Evolutionary conservation across 345 rosid genomes (phyloP), one percentile per base, ranked within the genome.

Genomic region (Linum trigynum): DNA sequence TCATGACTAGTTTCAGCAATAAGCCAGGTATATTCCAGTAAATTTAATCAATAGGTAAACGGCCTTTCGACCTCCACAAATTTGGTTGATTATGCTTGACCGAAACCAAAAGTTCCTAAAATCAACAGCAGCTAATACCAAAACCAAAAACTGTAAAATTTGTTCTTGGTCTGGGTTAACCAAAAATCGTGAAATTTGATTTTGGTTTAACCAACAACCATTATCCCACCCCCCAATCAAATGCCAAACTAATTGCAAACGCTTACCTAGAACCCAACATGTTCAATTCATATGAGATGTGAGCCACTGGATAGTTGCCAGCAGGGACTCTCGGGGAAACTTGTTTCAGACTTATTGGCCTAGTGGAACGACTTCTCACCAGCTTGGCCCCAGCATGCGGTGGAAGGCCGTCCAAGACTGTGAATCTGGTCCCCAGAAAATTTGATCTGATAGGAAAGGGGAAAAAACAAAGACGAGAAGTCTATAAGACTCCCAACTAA

Each of bases 371-470:
- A 66, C 74, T 74, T 63, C 70, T 74, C 5, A 42, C 39, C 78
- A 74, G 70, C 62, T 70, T 74, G 60, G 74, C 74, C 23, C 78
- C 74, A 55, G 74, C 74, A 66, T 74, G 78, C 66, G 78, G 78
- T 8, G 71, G 71, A 55, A 69, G 74, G 16, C 74, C 78, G 63
- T 74, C 78, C 50, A 70, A 74, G 56, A 74, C 65, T 5, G 74
- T 74, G 51, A 74, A 74, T 70, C 70, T 74, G 71, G 78, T 70
- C 67, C 78, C 74, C 1, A 74, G 62, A 63, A 74, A 74, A 67
- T 74, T 74, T 15, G 78, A 74, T 62, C 78, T 74, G 38, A 58
- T 35, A 38, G 36, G 37, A 39, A n/a, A 39, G 15, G 14, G 40
- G 56, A 10, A n/a, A 16, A 9, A 37, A 32, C 16, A 4, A 32